Evolutionary conservation across 257 asterid genomes (phyloP).

Genomic region (Striga asiatica): DNA sequence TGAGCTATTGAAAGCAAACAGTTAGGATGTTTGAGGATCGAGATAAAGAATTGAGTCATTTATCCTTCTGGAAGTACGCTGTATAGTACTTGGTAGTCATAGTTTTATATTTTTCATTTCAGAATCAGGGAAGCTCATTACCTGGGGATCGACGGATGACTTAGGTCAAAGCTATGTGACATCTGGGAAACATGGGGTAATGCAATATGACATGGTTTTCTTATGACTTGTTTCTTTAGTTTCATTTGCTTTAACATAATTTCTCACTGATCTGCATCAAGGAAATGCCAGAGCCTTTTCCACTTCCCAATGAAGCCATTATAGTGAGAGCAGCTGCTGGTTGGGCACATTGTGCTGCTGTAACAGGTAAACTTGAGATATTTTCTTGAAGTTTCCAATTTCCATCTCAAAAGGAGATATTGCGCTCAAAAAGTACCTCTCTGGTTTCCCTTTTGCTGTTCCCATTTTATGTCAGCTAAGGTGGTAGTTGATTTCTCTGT

Average conservation of each 20-base stretch:
- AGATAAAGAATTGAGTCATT: background rate
- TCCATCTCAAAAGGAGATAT: background rate
- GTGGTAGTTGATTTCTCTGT: no score
- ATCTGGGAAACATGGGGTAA: conserved; percentile 97
- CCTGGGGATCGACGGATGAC: conserved; percentile 97
- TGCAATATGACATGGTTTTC: conserved; percentile 7
- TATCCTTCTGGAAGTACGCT: background rate
- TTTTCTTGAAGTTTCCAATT: background rate
- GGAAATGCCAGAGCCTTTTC: conserved; percentile 99
- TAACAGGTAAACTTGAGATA: conserved; percentile 42
- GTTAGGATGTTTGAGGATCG: background rate
- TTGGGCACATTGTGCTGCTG: conserved; percentile 93
- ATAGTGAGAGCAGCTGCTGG: conserved; percentile 75
- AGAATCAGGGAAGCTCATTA: conserved; percentile 89
- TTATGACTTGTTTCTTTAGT: conserved; percentile 1
- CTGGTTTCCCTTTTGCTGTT: no score
- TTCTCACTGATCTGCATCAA: conserved; percentile 36
- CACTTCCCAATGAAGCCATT: conserved; percentile 66
- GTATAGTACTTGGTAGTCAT: background rate
- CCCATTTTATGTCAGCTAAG: no score
- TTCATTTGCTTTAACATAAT: conserved; percentile 24
- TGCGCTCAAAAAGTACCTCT: no score
- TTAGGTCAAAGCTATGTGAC: conserved; percentile 91
- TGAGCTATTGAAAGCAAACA: no score
- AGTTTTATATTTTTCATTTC: conserved; percentile 16